A percentile compares a stretch with the other conserved stretches of the same genome.
Conservation (phyloP, 345 rosid species). For the Lepidium africanum region DNA sequence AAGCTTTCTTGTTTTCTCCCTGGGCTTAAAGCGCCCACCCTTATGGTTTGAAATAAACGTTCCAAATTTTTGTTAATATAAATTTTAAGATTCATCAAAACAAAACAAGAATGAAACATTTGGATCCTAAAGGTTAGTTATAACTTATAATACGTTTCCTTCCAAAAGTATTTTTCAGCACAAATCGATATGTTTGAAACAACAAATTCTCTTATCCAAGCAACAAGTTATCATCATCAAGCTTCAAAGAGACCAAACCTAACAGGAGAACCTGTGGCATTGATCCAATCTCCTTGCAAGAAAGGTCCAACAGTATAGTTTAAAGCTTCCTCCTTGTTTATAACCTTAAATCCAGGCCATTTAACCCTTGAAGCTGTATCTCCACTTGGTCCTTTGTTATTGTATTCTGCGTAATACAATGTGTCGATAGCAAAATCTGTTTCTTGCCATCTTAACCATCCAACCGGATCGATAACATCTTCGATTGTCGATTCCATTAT, state of each 20-base stretch:
- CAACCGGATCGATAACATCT: slow-evolving; percentile 58
- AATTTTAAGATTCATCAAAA: no score
- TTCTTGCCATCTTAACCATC: slow-evolving; percentile 58
- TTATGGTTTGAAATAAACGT: no score
- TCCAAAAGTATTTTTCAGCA: background rate
- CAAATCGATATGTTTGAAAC: background rate
- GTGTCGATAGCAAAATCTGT: slow-evolving; percentile 40
- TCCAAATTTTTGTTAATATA: no score
- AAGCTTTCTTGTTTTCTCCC: no score
- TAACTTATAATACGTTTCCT: background rate
- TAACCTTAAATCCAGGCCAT: slow-evolving; percentile 59
- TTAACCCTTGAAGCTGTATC: slow-evolving; percentile 41
- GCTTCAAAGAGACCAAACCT: slow-evolving; percentile 30
- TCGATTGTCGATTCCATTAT: slow-evolving; percentile 63
- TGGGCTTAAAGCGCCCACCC: no score
- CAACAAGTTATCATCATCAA: slow-evolving; percentile 9
- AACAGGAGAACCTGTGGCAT: slow-evolving; percentile 27
- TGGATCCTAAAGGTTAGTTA: background rate
- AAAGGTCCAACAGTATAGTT: slow-evolving; percentile 55
- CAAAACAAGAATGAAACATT: background rate
- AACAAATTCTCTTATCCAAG: background rate
- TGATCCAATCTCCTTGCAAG: slow-evolving; percentile 53
- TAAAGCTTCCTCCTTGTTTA: slow-evolving; percentile 39
- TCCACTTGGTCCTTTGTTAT: slow-evolving; percentile 61
- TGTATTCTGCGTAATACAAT: slow-evolving; percentile 57